phyloP scores from a whole-genome alignment of 78 protist species.

The Emiliania huxleyi region DNA sequence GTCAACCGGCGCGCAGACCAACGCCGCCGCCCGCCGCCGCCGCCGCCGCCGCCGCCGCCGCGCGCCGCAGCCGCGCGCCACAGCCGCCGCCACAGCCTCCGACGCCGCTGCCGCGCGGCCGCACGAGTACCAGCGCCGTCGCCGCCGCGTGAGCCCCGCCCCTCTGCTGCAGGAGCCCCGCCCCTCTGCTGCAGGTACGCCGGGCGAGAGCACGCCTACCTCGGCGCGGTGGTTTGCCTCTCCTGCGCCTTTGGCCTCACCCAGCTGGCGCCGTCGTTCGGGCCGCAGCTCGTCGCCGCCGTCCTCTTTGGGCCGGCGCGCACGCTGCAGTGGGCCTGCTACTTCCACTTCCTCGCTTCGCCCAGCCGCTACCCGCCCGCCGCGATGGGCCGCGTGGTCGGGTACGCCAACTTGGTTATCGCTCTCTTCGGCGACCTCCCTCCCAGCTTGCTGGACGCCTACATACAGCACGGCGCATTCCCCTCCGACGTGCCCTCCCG shows the following conservation, averaged over 20 bases:
- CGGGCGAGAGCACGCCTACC: background rate
- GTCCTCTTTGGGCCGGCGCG: background rate
- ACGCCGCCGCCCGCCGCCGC: no score
- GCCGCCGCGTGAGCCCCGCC: no score
- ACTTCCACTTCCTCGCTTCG: background rate
- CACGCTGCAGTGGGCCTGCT: background rate
- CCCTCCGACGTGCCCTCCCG: background rate
- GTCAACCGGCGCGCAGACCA: no score
- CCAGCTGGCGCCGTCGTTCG: background rate
- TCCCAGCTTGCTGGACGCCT: background rate
- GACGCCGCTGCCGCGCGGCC: no score
- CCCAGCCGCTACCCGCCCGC: background rate
- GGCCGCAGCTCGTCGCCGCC: background rate
- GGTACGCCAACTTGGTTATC: background rate
- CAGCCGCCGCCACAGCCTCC: no score
- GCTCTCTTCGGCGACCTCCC: background rate
- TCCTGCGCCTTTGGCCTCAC: background rate
- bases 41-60: no score
- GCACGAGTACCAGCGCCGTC: no score
- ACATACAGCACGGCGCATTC: background rate
- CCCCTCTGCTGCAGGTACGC: background rate
- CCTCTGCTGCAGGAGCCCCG: no score
- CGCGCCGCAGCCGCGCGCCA: no score
- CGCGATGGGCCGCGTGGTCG: background rate
- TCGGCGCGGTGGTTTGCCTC: background rate